These are phyloP conservation scores for Gamsiella multidivaricata DNA, from an alignment of 192 early-diverging fungal species.

Conservation along the genomic window DNA sequence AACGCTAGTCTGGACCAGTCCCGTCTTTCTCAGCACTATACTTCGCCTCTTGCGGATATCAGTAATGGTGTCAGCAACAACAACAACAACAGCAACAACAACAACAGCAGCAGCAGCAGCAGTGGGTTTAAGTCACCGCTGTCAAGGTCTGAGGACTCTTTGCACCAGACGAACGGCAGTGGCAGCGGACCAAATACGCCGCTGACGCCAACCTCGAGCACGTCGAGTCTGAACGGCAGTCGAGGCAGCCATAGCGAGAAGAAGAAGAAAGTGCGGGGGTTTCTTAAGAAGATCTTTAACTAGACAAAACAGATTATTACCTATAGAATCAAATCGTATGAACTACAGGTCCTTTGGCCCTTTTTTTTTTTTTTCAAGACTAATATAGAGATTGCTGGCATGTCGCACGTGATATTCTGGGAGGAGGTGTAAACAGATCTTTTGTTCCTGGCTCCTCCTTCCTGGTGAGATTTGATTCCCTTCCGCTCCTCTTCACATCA, in stretches of 20 bases:
- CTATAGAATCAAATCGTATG: too few species aligned
- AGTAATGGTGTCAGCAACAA: neutral
- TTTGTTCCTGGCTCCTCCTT: neutral
- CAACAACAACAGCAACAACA: too few species aligned
- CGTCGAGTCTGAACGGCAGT: constrained; percentile 9
- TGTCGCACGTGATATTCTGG: too few species aligned
- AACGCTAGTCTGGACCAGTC: constrained; percentile 23
- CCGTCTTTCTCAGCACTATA: constrained; percentile 18
- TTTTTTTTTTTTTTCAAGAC: too few species aligned
- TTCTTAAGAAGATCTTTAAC: constrained; percentile 50
- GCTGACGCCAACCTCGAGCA: constrained; percentile 19
- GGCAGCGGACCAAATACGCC: neutral
- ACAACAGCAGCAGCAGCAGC: too few species aligned
- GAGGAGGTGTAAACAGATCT: neutral
- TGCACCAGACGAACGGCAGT: constrained; percentile 4
- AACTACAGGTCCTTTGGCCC: too few species aligned
- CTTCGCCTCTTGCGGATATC: constrained; percentile 8
- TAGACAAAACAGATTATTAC: constrained; percentile 23
- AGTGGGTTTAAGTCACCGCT: constrained; percentile 13
- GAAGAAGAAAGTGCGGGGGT: constrained; percentile 51
- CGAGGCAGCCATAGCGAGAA: constrained; percentile 29
- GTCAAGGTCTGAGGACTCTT: constrained; percentile 17
- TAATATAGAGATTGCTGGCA: too few species aligned
- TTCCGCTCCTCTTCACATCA: too few species aligned
- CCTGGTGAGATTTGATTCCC: neutral